These are phyloP conservation scores for Blepharisma stoltei DNA, from an alignment of 73 alveolate genomes.

Conservation along the genomic window DNA sequence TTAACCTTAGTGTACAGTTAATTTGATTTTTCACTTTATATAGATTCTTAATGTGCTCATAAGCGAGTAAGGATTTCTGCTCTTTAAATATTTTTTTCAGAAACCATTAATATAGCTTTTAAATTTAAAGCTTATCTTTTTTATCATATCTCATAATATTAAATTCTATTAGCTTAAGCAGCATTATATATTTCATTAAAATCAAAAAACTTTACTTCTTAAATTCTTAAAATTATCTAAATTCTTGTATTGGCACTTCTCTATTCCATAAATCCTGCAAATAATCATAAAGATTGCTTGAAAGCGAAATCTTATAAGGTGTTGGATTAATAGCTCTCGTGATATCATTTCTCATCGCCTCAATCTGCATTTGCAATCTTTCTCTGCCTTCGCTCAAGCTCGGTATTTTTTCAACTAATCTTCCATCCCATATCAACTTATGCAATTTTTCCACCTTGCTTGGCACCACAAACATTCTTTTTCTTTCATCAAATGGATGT, in stretches of 20 bases:
- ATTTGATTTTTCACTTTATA: too few species aligned
- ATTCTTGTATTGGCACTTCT: conserved; percentile 15
- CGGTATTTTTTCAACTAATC: background rate
- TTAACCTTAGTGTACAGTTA: too few species aligned
- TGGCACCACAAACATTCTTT: conserved; percentile 28
- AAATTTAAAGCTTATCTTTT: too few species aligned
- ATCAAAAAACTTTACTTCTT: too few species aligned
- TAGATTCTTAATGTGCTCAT: too few species aligned
- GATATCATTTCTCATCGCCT: conserved; percentile 18
- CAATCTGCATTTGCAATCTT: background rate
- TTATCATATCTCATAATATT: too few species aligned
- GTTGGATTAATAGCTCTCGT: conserved; percentile 30
- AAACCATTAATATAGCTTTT: too few species aligned
- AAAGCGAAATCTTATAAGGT: conserved; percentile 29
- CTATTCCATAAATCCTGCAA: conserved; percentile 19
- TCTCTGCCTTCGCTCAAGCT: conserved; percentile 20
- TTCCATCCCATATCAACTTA: conserved; percentile 12
- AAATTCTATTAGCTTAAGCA: too few species aligned
- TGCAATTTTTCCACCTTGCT: conserved; percentile 28
- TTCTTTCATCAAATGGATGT: conserved; percentile 38
- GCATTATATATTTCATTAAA: too few species aligned
- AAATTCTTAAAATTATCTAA: background rate
- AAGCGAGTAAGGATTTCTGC: too few species aligned
- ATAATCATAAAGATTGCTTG: conserved; percentile 26
- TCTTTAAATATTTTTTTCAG: too few species aligned